These are phyloP conservation scores for Avena insularis DNA, from an alignment of 176 grass and related monocot species.

Conservation along the genomic window DNA sequence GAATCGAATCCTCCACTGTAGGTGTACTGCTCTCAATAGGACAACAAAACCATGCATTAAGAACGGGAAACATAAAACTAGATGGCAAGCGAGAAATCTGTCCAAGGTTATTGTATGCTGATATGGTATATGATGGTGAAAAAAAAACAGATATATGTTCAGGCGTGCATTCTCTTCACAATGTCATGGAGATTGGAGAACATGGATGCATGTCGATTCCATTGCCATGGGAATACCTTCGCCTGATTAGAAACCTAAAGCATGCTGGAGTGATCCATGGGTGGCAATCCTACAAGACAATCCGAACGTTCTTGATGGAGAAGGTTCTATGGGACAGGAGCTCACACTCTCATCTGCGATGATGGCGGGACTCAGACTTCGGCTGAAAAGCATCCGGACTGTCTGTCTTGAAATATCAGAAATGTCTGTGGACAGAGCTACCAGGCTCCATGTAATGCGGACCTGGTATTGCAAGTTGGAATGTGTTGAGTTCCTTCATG, in stretches of 20 bases:
- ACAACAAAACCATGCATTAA: conserved; percentile 7
- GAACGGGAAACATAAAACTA: neutral
- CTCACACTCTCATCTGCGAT: conserved; percentile 68
- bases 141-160: neutral
- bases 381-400: conserved; percentile 40
- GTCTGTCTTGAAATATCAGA: too few species aligned
- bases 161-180: conserved; percentile 54
- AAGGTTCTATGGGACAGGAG: neutral
- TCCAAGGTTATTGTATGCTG: conserved; percentile 6
- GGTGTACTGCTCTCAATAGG: neutral
- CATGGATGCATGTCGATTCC: neutral
- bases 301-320: neutral
- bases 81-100: neutral
- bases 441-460: neutral
- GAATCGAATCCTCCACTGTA: too few species aligned
- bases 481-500: conserved; percentile 48
- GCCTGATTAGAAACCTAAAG: neutral
- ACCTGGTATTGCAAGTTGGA: conserved; percentile 52
- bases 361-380: conserved; percentile 66
- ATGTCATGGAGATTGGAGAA: neutral
- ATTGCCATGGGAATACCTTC: too few species aligned
- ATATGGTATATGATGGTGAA: neutral
- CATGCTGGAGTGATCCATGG: conserved; percentile 1
- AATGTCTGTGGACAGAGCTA: neutral
- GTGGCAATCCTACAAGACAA: neutral